These are phyloP conservation scores for Leccinum rimulosum DNA, from an alignment of 768 basidiomycete species.

Conservation along the genomic window DNA sequence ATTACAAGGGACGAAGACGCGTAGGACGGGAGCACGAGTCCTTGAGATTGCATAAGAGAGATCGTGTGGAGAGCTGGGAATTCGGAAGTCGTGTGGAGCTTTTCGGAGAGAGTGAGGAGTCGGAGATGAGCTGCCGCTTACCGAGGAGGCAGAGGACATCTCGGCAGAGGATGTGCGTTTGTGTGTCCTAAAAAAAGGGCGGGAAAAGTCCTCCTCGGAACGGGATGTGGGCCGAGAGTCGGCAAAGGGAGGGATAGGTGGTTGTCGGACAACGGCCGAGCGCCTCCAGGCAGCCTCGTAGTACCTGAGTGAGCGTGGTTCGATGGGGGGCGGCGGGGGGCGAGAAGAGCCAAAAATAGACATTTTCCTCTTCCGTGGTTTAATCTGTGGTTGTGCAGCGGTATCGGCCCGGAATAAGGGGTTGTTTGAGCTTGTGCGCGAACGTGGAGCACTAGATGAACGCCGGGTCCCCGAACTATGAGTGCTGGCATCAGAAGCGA, in stretches of 20 bases:
- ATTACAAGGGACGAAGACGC: constrained; percentile 72
- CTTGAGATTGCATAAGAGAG: constrained; percentile 57
- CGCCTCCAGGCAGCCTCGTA: constrained; percentile 54
- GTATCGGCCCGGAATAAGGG: constrained; percentile 24
- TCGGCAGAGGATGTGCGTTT: constrained; percentile 44
- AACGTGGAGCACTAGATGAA: constrained; percentile 6
- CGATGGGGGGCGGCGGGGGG: constrained; percentile 42
- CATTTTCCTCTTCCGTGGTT: constrained; percentile 18
- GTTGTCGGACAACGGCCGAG: constrained; percentile 13
- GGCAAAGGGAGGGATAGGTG: constrained; percentile 19
- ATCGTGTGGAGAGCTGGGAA: constrained; percentile 52
- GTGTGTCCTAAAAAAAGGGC: constrained; percentile 33
- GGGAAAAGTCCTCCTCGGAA: constrained; percentile 41
- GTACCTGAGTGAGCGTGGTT: constrained; percentile 44
- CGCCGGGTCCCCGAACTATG: constrained; percentile 5
- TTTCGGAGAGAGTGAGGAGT: constrained; percentile 18
- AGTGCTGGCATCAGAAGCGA: constrained; percentile 6
- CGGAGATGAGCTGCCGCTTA: constrained; percentile 21
- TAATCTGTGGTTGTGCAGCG: constrained; percentile 11
- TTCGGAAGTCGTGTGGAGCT: constrained; percentile 11
- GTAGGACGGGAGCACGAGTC: constrained; percentile 67
- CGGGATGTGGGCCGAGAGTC: constrained; percentile 25
- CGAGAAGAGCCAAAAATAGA: constrained; percentile 40
- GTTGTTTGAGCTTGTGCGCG: constrained; percentile 8
- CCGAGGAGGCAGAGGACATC: constrained; percentile 44